A percentile compares a stretch with the other conserved stretches of the same genome.
phyloP scores from a whole-genome alignment of 495 filamentous ascomycete species.

The Gamarada debralockiae region DNA sequence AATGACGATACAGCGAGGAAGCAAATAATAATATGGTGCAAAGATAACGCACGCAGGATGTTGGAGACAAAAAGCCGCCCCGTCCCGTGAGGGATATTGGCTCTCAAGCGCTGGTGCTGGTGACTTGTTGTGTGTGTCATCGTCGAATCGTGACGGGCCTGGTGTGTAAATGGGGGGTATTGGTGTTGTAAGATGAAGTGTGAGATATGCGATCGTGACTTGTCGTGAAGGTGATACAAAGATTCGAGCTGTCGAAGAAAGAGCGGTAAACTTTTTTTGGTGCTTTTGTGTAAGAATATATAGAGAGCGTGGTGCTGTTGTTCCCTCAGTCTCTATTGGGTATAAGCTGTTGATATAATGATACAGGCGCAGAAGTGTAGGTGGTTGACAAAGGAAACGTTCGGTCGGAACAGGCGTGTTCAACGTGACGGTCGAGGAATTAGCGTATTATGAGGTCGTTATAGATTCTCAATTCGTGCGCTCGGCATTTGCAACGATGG shows the following conservation, averaged over 20 bases:
- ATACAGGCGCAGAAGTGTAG: too few relatives aligned
- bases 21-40: too few relatives aligned
- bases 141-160: too few relatives aligned
- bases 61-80: too few relatives aligned
- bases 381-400: conserved; percentile 7
- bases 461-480: conserved; percentile 41
- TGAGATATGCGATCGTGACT: conserved; percentile 24
- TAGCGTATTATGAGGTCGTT: conserved; percentile 5
- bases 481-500: conserved; percentile 42
- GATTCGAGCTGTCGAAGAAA: background rate
- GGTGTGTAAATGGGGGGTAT: too few relatives aligned
- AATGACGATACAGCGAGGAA: too few relatives aligned
- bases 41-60: too few relatives aligned
- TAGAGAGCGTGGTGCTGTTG: conserved; percentile 16
- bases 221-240: conserved; percentile 13
- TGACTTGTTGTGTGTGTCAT: too few relatives aligned
- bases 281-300: background rate
- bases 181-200: too few relatives aligned
- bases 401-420: background rate
- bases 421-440: background rate
- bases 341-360: conserved; percentile 9
- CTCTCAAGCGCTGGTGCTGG: too few relatives aligned
- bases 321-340: conserved; percentile 11
- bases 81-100: too few relatives aligned
- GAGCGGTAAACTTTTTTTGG: background rate